Evolutionary conservation across 148 eudicot species (phyloP), one percentile per base, ranked within the genome.

Genomic region (Chenopodium album): DNA sequence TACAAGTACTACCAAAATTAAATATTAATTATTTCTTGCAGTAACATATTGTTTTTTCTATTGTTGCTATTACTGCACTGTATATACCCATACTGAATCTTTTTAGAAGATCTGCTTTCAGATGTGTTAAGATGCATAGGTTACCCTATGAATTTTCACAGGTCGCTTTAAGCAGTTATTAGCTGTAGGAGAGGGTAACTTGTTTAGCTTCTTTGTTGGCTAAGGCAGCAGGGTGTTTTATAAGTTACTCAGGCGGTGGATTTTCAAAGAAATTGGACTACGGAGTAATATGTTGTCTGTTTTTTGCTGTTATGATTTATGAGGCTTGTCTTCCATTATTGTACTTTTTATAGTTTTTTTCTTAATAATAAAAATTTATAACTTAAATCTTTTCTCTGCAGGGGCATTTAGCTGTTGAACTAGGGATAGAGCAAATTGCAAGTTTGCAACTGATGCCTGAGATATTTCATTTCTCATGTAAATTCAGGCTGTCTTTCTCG

Each of bases 391-490:
- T 32, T 72, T 12, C 14, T 59, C 9, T 71, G 46, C 71, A 73
- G 82, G 71, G 62, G 11, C 32, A 20, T 63, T 44, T 4, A 47
- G 29, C 22, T 26, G 63, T 70, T 60, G 71, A 41, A 41, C 44
- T 41, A 41, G 44, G 44, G 5, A 63, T 73, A 60, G 17, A 26
- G 76, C 54, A 56, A 47, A 71, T 56, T 71, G 76, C 23, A 59
- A 62, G 60, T 56, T 56, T 71, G 76, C 16, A 59, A 62, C 70
- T 56, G 23, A 23, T 71, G 76, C 20, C n/a, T 8, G 34, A 79
- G 31, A 34, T 46, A 0, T 14, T 12, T 23, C 26, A 46, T 65
- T 46, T 52, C 23, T 20, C 3, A 5, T 71, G 76, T 73, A 26
- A 9, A 73, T 73, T n/a, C 16, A 13, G 50, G 6, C 3, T 50